Conservation (phyloP, 176 grass and related monocot genomes). For the Ensete glaucum region DNA sequence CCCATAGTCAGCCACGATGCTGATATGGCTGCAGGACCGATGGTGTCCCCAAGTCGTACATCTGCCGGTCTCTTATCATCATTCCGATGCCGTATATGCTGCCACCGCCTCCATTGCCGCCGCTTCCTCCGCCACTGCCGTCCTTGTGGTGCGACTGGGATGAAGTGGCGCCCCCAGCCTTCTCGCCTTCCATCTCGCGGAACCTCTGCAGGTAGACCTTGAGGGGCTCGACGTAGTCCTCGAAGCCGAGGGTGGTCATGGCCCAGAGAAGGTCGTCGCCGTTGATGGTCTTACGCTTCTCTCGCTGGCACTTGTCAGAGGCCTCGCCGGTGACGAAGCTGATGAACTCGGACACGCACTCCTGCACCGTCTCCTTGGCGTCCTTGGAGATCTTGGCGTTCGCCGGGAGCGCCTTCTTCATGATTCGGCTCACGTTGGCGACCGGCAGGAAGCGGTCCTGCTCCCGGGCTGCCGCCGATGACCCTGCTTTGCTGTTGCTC, state of each 20-base stretch:
- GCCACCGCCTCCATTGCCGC: not conserved
- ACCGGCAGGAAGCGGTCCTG: conserved; percentile 90
- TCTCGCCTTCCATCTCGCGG: conserved; percentile 92
- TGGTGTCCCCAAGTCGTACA: not conserved
- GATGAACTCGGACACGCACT: conserved; percentile 98
- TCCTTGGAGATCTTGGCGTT: conserved; percentile 98
- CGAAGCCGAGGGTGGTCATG: conserved; percentile 90
- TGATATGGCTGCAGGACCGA: not conserved
- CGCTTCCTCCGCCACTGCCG: not conserved
- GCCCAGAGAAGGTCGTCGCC: conserved; percentile 97
- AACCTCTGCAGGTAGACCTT: conserved; percentile 93
- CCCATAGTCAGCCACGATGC: too few relatives aligned
- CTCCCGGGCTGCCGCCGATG: conserved; percentile 25
- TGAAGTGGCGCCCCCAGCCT: not conserved
- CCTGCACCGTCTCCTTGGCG: conserved; percentile 97
- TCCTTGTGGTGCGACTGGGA: not conserved
- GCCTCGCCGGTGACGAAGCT: conserved; percentile 96
- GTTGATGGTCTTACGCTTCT: conserved; percentile 98
- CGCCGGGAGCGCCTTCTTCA: conserved; percentile 90
- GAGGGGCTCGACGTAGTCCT: conserved; percentile 91
- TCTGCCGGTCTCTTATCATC: not conserved
- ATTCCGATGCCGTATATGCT: too few relatives aligned
- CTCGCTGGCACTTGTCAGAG: conserved; percentile 95
- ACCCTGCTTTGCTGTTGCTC: not conserved
- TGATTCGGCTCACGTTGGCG: conserved; percentile 94